A percentile compares a stretch with the other conserved stretches of the same genome.
Conservation (phyloP, 2,329 filamentous ascomycete species). For the Colletotrichum cereale region DNA sequence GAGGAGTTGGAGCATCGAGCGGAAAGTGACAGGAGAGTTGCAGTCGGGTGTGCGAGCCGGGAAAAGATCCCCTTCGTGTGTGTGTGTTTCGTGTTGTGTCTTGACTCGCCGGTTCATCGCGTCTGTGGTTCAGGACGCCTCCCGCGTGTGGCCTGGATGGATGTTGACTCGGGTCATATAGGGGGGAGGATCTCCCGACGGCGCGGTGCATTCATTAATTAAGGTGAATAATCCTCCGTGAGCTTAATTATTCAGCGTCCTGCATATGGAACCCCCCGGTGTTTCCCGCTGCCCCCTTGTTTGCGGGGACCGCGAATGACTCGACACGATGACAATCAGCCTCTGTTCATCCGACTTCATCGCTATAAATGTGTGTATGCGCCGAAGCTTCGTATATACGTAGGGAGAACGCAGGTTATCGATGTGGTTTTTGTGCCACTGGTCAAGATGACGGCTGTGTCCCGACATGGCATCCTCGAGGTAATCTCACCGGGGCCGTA, state of each 20-base stretch:
- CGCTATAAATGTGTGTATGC: neutral
- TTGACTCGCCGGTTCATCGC: neutral
- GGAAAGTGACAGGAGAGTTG: neutral
- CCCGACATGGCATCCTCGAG: neutral
- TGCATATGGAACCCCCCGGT: constrained; percentile 7
- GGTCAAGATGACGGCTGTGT: neutral
- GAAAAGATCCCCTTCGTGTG: neutral
- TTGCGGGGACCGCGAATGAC: neutral
- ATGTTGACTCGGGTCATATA: neutral
- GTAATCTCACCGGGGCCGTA: neutral
- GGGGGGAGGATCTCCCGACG: neutral
- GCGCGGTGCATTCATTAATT: neutral
- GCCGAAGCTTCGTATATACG: neutral
- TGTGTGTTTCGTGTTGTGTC: neutral
- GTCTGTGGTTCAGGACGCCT: neutral
- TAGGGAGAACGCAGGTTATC: neutral
- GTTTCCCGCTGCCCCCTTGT: neutral
- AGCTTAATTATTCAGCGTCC: neutral
- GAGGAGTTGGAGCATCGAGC: neutral
- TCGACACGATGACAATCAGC: neutral
- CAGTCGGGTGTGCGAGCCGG: neutral
- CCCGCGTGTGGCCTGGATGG: neutral
- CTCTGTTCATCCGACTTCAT: neutral
- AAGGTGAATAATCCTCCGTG: neutral
- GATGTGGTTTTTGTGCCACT: neutral